Conservation (phyloP, 73 alveolate species). For the Paramecium octaurelia region DNA sequence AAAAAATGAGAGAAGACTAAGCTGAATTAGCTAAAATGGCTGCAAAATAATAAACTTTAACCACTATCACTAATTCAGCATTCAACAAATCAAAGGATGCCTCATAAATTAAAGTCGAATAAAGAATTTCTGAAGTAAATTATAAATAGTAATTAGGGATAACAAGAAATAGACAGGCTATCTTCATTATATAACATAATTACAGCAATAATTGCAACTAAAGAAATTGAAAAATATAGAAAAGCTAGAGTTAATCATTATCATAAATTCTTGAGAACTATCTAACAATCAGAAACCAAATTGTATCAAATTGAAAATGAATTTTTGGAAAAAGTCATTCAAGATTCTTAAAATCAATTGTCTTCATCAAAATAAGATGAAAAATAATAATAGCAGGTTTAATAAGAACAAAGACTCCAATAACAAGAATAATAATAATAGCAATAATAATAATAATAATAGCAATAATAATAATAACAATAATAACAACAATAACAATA, state of each 20-base stretch:
- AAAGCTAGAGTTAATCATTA: not conserved
- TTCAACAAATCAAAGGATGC: conserved; percentile 8
- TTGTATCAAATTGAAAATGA: not conserved
- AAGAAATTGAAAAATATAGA: conserved; percentile 5
- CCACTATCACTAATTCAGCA: conserved; percentile 39
- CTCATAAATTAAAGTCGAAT: conserved; percentile 7
- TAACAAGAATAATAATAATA: not conserved
- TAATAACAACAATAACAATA: too few relatives aligned
- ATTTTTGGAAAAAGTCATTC: not conserved
- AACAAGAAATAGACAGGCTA: not conserved
- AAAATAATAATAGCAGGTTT: not conserved
- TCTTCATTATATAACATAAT: not conserved
- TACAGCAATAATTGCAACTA: not conserved
- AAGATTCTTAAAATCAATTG: not conserved
- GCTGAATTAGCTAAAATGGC: conserved; percentile 24
- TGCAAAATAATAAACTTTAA: conserved; percentile 16
- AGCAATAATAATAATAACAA: not conserved
- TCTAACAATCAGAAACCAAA: not conserved
- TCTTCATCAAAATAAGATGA: not conserved
- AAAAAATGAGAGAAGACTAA: conserved; percentile 29
- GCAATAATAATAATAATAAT: not conserved
- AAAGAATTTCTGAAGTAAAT: not conserved
- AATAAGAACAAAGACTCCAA: not conserved
- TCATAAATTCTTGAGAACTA: not conserved
- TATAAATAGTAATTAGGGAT: not conserved